phyloP scores from a whole-genome alignment of 2,329 filamentous ascomycete species.

The Phyllosticta citriasiana region DNA sequence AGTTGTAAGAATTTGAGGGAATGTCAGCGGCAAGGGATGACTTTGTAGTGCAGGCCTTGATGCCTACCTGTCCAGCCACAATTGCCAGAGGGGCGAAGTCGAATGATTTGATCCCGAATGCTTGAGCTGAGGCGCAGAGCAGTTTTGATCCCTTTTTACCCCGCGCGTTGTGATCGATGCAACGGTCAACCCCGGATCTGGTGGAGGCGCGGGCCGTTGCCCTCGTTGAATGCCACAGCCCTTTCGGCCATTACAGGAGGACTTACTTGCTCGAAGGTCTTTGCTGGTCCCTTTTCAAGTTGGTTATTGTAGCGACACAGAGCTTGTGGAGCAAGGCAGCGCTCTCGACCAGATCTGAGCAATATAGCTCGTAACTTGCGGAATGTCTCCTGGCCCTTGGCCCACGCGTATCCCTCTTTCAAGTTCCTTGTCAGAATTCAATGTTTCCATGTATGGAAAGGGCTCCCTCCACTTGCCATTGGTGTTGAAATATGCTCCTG shows the following conservation, averaged over 20 bases:
- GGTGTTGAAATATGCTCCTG: background rate
- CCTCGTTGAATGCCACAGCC: constrained; percentile 39
- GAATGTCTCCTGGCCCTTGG: background rate
- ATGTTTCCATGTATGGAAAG: background rate
- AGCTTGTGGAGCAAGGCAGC: background rate
- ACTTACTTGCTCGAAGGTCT: background rate
- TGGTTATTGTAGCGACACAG: background rate
- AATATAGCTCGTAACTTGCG: background rate
- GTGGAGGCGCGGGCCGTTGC: constrained; percentile 31
- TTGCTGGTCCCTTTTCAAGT: background rate
- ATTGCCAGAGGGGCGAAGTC: background rate
- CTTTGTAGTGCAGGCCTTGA: constrained; percentile 15
- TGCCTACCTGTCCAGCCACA: background rate
- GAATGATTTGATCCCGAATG: background rate
- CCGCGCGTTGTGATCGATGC: constrained; percentile 37
- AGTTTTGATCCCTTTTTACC: constrained; percentile 35
- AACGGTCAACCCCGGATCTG: constrained; percentile 37
- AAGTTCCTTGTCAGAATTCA: background rate
- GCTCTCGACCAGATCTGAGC: background rate
- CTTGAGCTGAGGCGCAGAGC: constrained; percentile 14
- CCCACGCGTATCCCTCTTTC: background rate
- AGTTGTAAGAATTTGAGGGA: constrained; percentile 12
- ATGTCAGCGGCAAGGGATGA: constrained; percentile 21
- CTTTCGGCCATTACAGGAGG: constrained; percentile 23
- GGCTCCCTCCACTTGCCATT: background rate